These are phyloP conservation scores for Aspergillus bridgeri DNA, from an alignment of 495 filamentous ascomycete genomes.

Conservation along the genomic window DNA sequence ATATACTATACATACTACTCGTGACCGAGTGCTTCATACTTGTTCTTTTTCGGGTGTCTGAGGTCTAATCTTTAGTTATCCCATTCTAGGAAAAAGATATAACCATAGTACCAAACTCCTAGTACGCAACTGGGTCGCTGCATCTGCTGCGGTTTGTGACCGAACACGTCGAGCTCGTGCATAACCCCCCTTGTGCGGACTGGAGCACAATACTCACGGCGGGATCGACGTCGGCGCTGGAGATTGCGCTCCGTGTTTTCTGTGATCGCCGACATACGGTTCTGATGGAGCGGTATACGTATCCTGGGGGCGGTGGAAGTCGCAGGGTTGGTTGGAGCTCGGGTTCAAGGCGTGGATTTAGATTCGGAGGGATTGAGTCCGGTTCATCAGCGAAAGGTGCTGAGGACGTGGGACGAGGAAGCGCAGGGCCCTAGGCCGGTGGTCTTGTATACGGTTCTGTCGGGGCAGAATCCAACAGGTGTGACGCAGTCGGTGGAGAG, in stretches of 20 bases:
- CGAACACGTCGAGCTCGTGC: conserved; percentile 22
- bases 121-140: conserved; percentile 12
- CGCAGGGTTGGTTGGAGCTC: conserved; percentile 9
- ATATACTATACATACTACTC: no score
- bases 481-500: conserved; percentile 59
- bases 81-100: no score
- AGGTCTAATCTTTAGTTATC: no score
- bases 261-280: conserved; percentile 17
- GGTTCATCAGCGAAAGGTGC: conserved; percentile 9
- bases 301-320: conserved; percentile 14
- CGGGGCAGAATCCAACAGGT: conserved; percentile 79
- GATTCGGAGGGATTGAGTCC: conserved; percentile 5
- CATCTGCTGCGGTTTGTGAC: conserved; percentile 20
- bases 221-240: conserved; percentile 25
- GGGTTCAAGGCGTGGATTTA: conserved; percentile 9
- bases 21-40: no score
- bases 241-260: conserved; percentile 23
- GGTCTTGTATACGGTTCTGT: conserved; percentile 55
- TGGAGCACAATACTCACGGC: conserved; percentile 20
- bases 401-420: conserved; percentile 16
- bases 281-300: conserved; percentile 24
- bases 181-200: conserved; percentile 25
- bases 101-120: conserved; percentile 18
- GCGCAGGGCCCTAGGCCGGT: conserved; percentile 17
- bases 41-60: no score